Evolutionary conservation across 208 protist species (phyloP), one percentile per base, ranked within the genome.

Genomic region (Sergeia podlipaevii): DNA sequence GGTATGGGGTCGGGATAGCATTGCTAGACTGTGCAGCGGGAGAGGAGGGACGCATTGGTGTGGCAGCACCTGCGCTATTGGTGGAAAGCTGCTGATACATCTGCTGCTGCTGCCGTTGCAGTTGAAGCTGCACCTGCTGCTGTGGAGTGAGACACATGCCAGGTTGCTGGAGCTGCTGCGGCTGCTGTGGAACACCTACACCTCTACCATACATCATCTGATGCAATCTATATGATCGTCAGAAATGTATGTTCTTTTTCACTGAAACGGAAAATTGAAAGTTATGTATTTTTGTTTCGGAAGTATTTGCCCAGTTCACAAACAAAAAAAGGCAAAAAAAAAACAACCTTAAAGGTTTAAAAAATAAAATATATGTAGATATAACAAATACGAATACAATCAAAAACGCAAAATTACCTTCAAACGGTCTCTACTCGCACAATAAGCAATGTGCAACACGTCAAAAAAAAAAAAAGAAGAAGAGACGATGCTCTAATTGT

Each of bases 111-210:
- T 34, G 44, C 7, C 6, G 44, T 21, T 28, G 44, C 20, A 28
- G 10, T 20, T 10, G 44, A 17, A 27, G 44, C 17, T 11, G 44
- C 13, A 47, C n/a, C 23, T 15, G 15, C 15, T 11, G 42, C 17
- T 27, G 10, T 39, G 48, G 7, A 23, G 17, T 4, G 5, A 13
- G 18, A 20, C 28, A 8, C 48, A 42, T 37, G 13, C 28, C 7
- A 27, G 36, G 34, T n/a, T 58, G 52, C 37, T 49, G 54, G 29
- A 50, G 10, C 18, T 60, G 54, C 20, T 62, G 56, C 26, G 59
- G 61, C 54, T 67, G 61, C 45, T 67, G 61, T 28, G 24, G 61
- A 23, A 56, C 27, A 44, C 20, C 28, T 67, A 44, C 46, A 45
- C n/a, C 17, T 21, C 39, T 8, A 8, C 33, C 33, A 38, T 38